These are phyloP conservation scores for Colletotrichum graminicola DNA, from an alignment of 2,329 filamentous ascomycete species.

Conservation along the genomic window DNA sequence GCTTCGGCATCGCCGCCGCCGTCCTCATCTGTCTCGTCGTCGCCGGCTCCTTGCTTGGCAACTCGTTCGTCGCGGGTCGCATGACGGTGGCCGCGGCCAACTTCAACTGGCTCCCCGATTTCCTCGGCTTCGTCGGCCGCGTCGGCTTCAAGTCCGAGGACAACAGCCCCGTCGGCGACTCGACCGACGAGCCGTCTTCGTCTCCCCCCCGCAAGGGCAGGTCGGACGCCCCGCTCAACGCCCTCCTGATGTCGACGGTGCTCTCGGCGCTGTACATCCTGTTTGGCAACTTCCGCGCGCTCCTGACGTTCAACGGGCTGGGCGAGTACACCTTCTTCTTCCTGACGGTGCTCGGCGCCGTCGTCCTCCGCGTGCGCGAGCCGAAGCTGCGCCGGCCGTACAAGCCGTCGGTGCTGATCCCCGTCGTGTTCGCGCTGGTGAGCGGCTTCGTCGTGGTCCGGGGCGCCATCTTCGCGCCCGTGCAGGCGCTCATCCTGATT, in stretches of 20 bases:
- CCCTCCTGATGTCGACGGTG: slow-evolving; percentile 62
- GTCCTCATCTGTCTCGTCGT: slow-evolving; percentile 71
- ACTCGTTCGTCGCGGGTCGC: slow-evolving; percentile 72
- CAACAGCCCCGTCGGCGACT: slow-evolving; percentile 12
- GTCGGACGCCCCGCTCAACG: slow-evolving; percentile 67
- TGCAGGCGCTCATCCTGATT: slow-evolving; percentile 65
- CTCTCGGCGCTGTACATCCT: slow-evolving; percentile 70
- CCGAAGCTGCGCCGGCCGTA: slow-evolving; percentile 68
- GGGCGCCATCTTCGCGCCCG: slow-evolving; percentile 69
- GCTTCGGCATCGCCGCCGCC: slow-evolving; percentile 66
- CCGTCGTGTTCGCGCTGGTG: slow-evolving; percentile 66
- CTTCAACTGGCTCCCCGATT: slow-evolving; percentile 61
- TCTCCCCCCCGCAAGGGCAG: slow-evolving; percentile 18
- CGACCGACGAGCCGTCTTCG: slow-evolving; percentile 15
- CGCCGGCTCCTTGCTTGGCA: slow-evolving; percentile 71
- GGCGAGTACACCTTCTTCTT: slow-evolving; percentile 75
- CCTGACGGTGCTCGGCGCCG: slow-evolving; percentile 69
- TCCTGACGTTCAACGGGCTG: slow-evolving; percentile 71
- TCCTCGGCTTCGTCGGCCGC: slow-evolving; percentile 60
- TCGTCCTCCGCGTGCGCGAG: slow-evolving; percentile 68
- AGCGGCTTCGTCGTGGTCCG: slow-evolving; percentile 71
- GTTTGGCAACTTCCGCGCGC: slow-evolving; percentile 70
- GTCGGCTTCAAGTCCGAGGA: slow-evolving; percentile 50
- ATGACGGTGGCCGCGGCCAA: slow-evolving; percentile 71
- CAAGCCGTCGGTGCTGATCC: slow-evolving; percentile 64